Evolutionary conservation across 768 basidiomycete genomes (phyloP), one percentile per base, ranked within the genome.

Genomic region (Tulasnella sp.): DNA sequence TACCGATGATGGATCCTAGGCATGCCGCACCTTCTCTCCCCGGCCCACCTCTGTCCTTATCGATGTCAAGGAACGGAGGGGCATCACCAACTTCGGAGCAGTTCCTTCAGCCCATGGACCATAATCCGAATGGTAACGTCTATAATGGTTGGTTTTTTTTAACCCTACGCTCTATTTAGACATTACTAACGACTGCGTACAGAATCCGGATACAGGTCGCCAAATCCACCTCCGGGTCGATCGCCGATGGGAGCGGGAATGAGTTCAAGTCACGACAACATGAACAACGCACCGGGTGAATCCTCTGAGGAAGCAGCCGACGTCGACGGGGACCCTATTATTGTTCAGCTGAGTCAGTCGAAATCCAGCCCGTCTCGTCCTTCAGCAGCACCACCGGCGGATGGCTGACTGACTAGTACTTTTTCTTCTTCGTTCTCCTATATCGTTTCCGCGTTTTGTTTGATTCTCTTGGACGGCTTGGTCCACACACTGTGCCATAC

Each of bases 251-350:
- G 74, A 20, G 74, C 39, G 18, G 69, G 69, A 26, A 39, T 44
- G 26, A 42, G 26, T 67, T 67, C 61, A 67, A 32, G 61, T 67
- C 61, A 46, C 44, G 55, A 39, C 26, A 26, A 29, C 32, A 26
- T 40, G n/a, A 35, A 40, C 32, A 55, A 77, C 26, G 70, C 10
- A 13, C 16, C 39, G 10, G 55, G 5, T n/a, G 29, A 37, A 37
- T 2, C n/a, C 23, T 71, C 37, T 7, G 77, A 57, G 0, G 77
- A 70, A n/a, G 15, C 20, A n/a, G 77, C 67, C 29, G 77, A 77
- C 51, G n/a, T 77, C 35, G 77, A 77, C 69, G 77, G 77, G 44
- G 77, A 77, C 42, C 77, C 77, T n/a, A 77, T 77, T 26, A 3
- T 35, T 23, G 15, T 39, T 37, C 77, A 70, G 69, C 26, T 46